phyloP scores from a whole-genome alignment of 176 grass and related monocot species.

The Ensete glaucum region DNA sequence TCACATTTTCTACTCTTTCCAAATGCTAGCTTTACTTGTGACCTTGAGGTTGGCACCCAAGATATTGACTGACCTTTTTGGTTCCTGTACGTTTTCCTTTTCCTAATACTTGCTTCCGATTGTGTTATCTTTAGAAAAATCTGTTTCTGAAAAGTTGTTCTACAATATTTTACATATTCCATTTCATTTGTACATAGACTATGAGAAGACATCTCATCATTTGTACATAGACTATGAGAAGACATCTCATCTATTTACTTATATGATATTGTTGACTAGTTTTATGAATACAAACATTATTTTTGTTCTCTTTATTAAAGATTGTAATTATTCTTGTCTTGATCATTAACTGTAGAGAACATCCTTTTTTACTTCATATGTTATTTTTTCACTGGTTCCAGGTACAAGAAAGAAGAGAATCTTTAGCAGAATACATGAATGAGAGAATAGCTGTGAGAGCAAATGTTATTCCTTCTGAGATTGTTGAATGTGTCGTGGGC shows the following conservation, averaged over 20 bases:
- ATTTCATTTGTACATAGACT: neutral
- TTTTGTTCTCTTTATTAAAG: neutral
- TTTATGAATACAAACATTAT: neutral
- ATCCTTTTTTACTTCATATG: neutral
- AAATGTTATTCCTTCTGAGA: conserved; percentile 34
- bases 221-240: neutral
- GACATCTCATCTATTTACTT: neutral
- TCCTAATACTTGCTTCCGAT: neutral
- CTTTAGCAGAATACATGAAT: conserved; percentile 54
- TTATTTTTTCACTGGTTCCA: conserved; percentile 27
- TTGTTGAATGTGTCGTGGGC: conserved; percentile 36
- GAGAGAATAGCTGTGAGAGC: conserved; percentile 28
- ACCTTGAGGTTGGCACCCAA: neutral
- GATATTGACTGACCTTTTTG: neutral
- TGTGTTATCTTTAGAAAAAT: neutral
- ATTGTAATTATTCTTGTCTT: neutral
- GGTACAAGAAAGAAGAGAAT: conserved; percentile 71
- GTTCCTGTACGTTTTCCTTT: neutral
- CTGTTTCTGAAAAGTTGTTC: neutral
- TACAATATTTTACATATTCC: neutral
- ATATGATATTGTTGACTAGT: neutral
- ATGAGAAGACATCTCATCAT: neutral
- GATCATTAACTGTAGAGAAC: neutral
- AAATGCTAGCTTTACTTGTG: neutral
- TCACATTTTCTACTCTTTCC: neutral